Percentiles rank a stretch among this genome's conserved stretches.
phyloP scores from a whole-genome alignment of 345 rosid genomes.

The Citrus mangshanensis region DNA sequence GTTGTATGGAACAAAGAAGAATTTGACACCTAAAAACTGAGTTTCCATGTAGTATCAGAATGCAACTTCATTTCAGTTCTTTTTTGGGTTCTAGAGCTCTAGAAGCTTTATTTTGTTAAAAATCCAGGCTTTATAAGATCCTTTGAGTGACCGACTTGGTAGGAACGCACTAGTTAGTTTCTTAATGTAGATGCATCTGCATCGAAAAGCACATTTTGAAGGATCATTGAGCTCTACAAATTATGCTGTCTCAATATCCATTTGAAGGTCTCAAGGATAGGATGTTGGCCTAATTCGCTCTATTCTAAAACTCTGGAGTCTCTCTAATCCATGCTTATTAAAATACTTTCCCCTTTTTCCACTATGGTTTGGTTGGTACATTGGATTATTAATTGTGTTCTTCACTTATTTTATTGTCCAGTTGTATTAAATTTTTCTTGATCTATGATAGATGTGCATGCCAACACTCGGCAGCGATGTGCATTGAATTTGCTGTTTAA shows the following conservation, averaged over 20 bases:
- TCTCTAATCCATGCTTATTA: neutral
- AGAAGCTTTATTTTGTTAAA: neutral
- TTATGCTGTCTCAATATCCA: neutral
- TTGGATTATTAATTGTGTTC: neutral
- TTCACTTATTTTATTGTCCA: neutral
- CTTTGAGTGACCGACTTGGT: neutral
- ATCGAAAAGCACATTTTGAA: neutral
- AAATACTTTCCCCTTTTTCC: slow-evolving; percentile 9
- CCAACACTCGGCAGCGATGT: slow-evolving; percentile 7
- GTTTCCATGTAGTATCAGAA: neutral
- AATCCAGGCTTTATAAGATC: neutral
- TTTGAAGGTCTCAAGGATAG: neutral
- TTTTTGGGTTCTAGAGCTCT: neutral
- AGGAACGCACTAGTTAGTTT: neutral
- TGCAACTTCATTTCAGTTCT: neutral
- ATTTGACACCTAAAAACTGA: slow-evolving; percentile 7
- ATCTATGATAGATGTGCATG: too few relatives aligned
- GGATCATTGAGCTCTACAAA: neutral
- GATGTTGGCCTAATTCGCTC: slow-evolving; percentile 16
- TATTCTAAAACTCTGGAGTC: neutral
- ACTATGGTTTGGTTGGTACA: slow-evolving; percentile 14
- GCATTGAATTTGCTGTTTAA: slow-evolving; percentile 24
- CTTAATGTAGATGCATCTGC: neutral
- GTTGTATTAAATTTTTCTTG: neutral
- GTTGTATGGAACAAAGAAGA: slow-evolving; percentile 22